Evolutionary conservation across 805 yeast genomes (phyloP), one percentile per base, ranked within the genome.

Genomic region (Metschnikowia peoriensis): DNA sequence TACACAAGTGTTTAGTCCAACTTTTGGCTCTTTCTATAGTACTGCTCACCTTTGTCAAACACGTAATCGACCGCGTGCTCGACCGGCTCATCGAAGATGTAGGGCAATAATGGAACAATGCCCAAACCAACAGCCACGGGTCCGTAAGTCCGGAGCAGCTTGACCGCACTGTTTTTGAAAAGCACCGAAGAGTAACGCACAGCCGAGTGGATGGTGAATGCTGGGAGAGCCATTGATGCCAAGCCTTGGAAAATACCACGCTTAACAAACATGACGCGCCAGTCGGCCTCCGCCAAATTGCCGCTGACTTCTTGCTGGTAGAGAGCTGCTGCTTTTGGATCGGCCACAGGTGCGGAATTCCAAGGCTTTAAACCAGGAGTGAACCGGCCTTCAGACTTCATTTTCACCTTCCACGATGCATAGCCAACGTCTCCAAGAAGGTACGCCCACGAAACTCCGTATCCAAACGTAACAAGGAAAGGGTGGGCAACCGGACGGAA

Each of bases 151-250:
- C 79, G 80, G 53, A 88, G 48, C 1, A 70, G 52, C 50, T 75
- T 73, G 53, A 74, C 76, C 44, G 73, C 70, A 47, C 79, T 66
- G 64, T 84, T 82, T 66, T 84, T 84, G 66, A 89, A 82, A 32
- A 83, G 69, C 17, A 71, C 51, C 2, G 89, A 84, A 1, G 90
- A 82, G 64, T 88, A 87, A 58, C 85, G 77, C 40, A 88, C 96
- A 6, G 85, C 73, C 1, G 87, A 77, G 66, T 88, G 96, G 61
- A 88, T 88, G 6, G 96, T 88, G 67, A 88, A 83, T 2, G 96
- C 96, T 9, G 96, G 96, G 41, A 88, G 75, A 14, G 89, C 93
- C 94, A 88, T 89, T 43, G 89, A 83, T 2, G 96, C 96, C 56
- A 89, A 76, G 57, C 86, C 77, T 68, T 88, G 96, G 73, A 88